Evolutionary conservation across 805 yeast species (phyloP).

Genomic region (Candida nitratophila): DNA sequence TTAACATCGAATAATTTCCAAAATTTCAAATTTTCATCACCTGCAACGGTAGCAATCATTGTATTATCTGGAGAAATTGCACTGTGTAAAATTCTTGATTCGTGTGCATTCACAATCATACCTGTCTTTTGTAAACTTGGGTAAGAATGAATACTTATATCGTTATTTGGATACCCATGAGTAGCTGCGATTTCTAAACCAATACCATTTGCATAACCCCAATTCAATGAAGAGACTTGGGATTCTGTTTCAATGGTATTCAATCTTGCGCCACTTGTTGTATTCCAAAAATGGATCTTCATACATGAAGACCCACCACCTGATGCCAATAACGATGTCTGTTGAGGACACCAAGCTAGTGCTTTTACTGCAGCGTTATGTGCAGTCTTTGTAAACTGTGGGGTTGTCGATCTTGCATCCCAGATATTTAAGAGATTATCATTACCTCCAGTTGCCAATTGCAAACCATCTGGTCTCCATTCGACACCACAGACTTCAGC

Average conservation of each 20-base stretch:
- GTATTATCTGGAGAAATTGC: conserved; percentile 86
- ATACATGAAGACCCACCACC: conserved; percentile 95
- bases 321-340: conserved; percentile 75
- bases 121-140: conserved; percentile 85
- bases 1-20: conserved; percentile 75
- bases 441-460: conserved; percentile 88
- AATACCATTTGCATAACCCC: conserved; percentile 77
- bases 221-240: conserved; percentile 86
- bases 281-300: conserved; percentile 90
- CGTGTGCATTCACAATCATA: conserved; percentile 82
- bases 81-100: conserved; percentile 76
- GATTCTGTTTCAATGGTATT: conserved; percentile 88
- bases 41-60: conserved; percentile 89
- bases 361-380: conserved; percentile 97
- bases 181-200: conserved; percentile 85
- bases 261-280: conserved; percentile 80
- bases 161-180: conserved; percentile 88
- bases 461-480: conserved; percentile 78
- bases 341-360: conserved; percentile 89
- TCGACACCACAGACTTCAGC: conserved; percentile 93
- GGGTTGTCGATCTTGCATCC: conserved; percentile 71
- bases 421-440: conserved; percentile 90
- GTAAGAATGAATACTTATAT: conserved; percentile 75
- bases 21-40: conserved; percentile 93
- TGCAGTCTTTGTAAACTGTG: conserved; percentile 66